phyloP scores from a whole-genome alignment of 805 yeast genomes.

The Saccharomycopsis vini region DNA sequence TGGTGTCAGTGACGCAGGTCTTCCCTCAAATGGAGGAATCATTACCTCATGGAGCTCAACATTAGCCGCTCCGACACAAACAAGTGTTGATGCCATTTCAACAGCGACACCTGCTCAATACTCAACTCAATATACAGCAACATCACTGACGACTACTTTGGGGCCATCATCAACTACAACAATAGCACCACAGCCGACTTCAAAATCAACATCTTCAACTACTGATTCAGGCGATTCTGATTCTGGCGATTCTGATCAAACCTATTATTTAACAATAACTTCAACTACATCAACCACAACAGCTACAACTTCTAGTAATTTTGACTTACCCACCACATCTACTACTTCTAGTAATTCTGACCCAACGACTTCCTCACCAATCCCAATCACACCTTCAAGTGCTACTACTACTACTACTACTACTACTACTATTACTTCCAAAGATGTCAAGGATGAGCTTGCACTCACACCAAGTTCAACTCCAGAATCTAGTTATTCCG shows the following conservation, averaged over 20 bases:
- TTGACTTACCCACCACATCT: not conserved
- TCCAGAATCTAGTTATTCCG: constrained; percentile 18
- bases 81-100: no score
- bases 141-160: not conserved
- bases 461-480: constrained; percentile 25
- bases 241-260: not conserved
- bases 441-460: constrained; percentile 10
- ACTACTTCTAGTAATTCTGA: not conserved
- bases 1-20: not conserved
- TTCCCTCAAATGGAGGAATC: not conserved
- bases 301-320: not conserved
- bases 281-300: not conserved
- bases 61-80: no score
- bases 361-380: not conserved
- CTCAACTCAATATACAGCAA: no score
- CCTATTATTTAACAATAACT: no score
- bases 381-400: not conserved
- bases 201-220: not conserved
- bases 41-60: constrained; percentile 1
- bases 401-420: constrained; percentile 11
- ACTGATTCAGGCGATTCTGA: no score
- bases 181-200: not conserved
- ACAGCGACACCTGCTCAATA: no score
- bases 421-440: constrained; percentile 21
- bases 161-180: not conserved